Evolutionary conservation across 768 basidiomycete species (phyloP).

Genomic region (Lentinula raphanica): DNA sequence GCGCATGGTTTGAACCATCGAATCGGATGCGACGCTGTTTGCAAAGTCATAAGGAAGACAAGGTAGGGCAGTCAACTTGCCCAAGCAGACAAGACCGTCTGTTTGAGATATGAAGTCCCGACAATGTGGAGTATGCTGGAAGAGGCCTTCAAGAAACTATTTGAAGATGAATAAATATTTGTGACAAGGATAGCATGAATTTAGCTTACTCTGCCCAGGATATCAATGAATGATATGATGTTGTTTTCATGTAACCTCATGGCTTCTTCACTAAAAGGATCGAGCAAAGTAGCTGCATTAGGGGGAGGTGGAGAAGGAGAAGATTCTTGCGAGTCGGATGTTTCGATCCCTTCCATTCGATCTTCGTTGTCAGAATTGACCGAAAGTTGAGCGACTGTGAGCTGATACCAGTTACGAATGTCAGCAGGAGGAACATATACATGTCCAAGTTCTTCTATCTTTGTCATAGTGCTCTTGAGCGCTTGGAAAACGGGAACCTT

Average conservation of each 20-base stretch:
- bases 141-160: slow-evolving; percentile 90
- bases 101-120: slow-evolving; percentile 79
- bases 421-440: slow-evolving; percentile 50
- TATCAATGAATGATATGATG: slow-evolving; percentile 74
- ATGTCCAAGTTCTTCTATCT: slow-evolving; percentile 71
- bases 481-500: slow-evolving; percentile 77
- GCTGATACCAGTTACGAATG: slow-evolving; percentile 62
- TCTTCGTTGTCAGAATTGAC: slow-evolving; percentile 30
- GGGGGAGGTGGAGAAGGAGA: not conserved
- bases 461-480: slow-evolving; percentile 61
- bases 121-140: slow-evolving; percentile 87
- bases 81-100: slow-evolving; percentile 69
- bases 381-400: slow-evolving; percentile 29
- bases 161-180: slow-evolving; percentile 2
- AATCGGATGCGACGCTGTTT: slow-evolving; percentile 78
- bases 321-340: slow-evolving; percentile 9
- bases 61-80: slow-evolving; percentile 74
- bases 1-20: slow-evolving; percentile 83
- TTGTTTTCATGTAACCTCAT: slow-evolving; percentile 67
- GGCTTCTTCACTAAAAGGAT: slow-evolving; percentile 26
- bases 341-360: slow-evolving; percentile 43
- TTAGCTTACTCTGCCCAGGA: slow-evolving; percentile 63
- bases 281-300: not conserved
- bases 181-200: not conserved
- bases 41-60: slow-evolving; percentile 89